Base-by-base conservation (phyloP, 2,329 filamentous ascomycete genomes). In the Domatiomyces catenatus region DNA sequence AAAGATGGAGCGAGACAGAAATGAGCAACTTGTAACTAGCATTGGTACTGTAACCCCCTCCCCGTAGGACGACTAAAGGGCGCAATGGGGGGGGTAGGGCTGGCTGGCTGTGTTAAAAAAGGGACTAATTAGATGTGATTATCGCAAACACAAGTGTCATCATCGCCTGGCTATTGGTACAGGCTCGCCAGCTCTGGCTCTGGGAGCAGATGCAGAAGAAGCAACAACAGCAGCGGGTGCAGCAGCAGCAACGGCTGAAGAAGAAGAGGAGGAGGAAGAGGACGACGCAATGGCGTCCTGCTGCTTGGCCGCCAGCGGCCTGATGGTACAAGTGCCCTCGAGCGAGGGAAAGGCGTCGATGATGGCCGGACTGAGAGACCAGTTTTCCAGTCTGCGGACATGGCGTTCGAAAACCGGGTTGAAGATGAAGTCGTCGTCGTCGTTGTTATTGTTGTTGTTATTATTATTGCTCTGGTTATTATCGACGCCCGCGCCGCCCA, bases 351-450 rank as follows among this genome's bases (percentile, higher is more conserved):
- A 86, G 0, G 75, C 71, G 54, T 75, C 72, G 19, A 75, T 74
- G 64, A 92, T 92, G 1, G 72, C 71, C 4, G 77, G 74, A 0
- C 87, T 87, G 1, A 94, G 62, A 52, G 79, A 83, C 88, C 89
- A 95, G 61, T 94, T 94, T 52, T 81, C 76, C 42, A 88, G 62
- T 44, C 84, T 75, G 2, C 83, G 69, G 47, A 94, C 62, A 63
- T 95, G 88, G 39, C 79, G 73, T 67, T 93, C 86, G 63, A 94
- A 94, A 0, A 86, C 84, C 0, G 87, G 87, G 56, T 92, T 94
- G 55, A 94, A 86, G 56, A 84, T 74, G 53, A 87, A 71, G 60
- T 88, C 82, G 7, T 82, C 78, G 4, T 64, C 64, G 32, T 69
- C 67, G 0, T 64, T 62, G 1, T 65, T 64, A 49, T 75, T 71